A percentile compares a stretch with the other conserved stretches of the same genome.
phyloP scores from a whole-genome alignment of 2,329 filamentous ascomycete genomes.

The Colletotrichum tamarilloi region DNA sequence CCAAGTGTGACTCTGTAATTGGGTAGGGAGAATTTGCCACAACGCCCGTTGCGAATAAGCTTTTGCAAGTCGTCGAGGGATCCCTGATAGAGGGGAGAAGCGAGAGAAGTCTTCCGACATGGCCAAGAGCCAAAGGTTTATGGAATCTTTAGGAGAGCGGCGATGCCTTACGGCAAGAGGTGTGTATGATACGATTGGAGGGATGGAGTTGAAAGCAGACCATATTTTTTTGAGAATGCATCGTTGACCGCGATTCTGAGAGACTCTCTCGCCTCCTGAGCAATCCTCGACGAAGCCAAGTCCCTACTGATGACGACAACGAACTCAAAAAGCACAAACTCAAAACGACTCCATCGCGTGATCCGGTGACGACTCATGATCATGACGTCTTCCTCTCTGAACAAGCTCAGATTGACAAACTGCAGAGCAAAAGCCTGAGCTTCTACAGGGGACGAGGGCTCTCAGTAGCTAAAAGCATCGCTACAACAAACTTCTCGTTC shows the following conservation, averaged over 20 bases:
- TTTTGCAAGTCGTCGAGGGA: neutral
- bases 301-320: neutral
- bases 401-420: conserved; percentile 13
- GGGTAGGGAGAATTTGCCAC: neutral
- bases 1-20: neutral
- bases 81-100: neutral
- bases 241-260: neutral
- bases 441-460: conserved; percentile 3
- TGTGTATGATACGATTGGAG: neutral
- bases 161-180: neutral
- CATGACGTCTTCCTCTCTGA: conserved; percentile 4
- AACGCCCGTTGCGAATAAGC: neutral
- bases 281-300: neutral
- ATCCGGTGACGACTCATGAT: neutral
- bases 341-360: neutral
- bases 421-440: neutral
- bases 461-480: neutral
- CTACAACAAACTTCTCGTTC: neutral
- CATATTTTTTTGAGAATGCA: neutral
- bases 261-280: neutral
- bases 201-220: neutral
- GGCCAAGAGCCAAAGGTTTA: neutral
- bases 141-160: neutral
- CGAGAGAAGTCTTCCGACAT: neutral
- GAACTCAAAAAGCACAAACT: neutral